Evolutionary conservation across 495 filamentous ascomycete species (phyloP).

Genomic region (Penicillium ucsense): DNA sequence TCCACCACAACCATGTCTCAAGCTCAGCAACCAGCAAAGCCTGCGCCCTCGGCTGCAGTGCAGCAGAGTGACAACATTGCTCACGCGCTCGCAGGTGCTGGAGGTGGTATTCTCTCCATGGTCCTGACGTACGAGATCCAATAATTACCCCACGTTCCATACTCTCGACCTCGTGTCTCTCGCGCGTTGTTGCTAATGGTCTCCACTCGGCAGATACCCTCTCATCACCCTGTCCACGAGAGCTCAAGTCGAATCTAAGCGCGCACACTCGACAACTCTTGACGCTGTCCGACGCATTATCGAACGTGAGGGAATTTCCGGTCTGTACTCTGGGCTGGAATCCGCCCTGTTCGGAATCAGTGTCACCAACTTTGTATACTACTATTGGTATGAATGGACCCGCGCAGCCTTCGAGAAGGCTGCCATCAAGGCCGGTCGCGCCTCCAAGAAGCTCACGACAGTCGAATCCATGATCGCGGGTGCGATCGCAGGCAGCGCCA

Average conservation of each 20-base stretch:
- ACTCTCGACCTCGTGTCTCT: constrained; percentile 1
- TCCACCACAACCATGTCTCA: constrained; percentile 28
- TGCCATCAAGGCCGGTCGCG: constrained; percentile 61
- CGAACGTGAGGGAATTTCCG: constrained; percentile 76
- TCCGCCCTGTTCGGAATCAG: constrained; percentile 94
- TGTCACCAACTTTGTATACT: constrained; percentile 99
- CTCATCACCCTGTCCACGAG: constrained; percentile 96
- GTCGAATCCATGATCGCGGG: constrained; percentile 88
- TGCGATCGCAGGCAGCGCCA: constrained; percentile 88
- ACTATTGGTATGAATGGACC: constrained; percentile 99
- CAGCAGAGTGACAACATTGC: constrained; percentile 87
- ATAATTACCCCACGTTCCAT: constrained; percentile 1
- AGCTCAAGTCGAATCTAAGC: constrained; percentile 94
- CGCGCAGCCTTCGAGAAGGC: constrained; percentile 80
- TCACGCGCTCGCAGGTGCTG: constrained; percentile 77
- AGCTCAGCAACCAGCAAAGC: constrained; percentile 24
- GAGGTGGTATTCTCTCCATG: constrained; percentile 92
- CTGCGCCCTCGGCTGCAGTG: constrained; percentile 35
- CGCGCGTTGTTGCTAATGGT: constrained; percentile 5
- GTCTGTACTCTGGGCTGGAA: constrained; percentile 81
- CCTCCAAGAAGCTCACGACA: constrained; percentile 75
- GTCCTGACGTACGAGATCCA: constrained; percentile 60
- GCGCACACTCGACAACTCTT: constrained; percentile 70
- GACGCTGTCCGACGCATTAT: constrained; percentile 80
- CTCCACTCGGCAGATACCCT: constrained; percentile 58